phyloP scores from a whole-genome alignment of 2,329 filamentous ascomycete species.

The Calonectria hawksworthii region DNA sequence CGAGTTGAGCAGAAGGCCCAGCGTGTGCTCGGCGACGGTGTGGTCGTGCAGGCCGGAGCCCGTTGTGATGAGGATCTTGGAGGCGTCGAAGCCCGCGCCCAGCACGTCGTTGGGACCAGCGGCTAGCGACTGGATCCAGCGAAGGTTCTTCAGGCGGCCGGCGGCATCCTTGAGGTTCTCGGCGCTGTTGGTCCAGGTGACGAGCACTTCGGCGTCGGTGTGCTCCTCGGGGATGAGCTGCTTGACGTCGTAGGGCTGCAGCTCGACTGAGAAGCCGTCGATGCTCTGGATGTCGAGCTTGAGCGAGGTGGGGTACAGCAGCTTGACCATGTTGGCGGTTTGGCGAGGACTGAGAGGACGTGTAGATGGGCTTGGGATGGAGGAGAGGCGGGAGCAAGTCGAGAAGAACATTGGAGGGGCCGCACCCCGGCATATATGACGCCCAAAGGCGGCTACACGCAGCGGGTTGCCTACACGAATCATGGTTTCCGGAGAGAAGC shows the following conservation, averaged over 20 bases:
- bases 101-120: conserved; percentile 77
- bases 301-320: conserved; percentile 76
- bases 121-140: conserved; percentile 77
- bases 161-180: conserved; percentile 72
- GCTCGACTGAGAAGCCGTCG: conserved; percentile 69
- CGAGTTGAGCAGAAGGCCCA: conserved; percentile 69
- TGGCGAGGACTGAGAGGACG: not conserved
- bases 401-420: not conserved
- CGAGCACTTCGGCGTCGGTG: conserved; percentile 71
- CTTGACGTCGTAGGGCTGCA: conserved; percentile 73
- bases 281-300: conserved; percentile 67
- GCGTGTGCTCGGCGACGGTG: conserved; percentile 75
- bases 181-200: conserved; percentile 73
- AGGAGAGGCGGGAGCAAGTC: not conserved
- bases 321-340: conserved; percentile 63
- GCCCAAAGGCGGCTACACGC: not conserved
- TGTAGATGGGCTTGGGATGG: not conserved
- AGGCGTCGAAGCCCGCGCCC: conserved; percentile 69
- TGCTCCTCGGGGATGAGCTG: conserved; percentile 68
- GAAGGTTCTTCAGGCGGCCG: conserved; percentile 66
- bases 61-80: conserved; percentile 67
- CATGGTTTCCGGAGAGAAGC: conserved; percentile 39
- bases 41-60: conserved; percentile 75
- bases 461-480: conserved; percentile 21
- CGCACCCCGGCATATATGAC: conserved; percentile 31